phyloP scores from a whole-genome alignment of 2,329 filamentous ascomycete species.

The Phaeosphaeriaceae sp. region DNA sequence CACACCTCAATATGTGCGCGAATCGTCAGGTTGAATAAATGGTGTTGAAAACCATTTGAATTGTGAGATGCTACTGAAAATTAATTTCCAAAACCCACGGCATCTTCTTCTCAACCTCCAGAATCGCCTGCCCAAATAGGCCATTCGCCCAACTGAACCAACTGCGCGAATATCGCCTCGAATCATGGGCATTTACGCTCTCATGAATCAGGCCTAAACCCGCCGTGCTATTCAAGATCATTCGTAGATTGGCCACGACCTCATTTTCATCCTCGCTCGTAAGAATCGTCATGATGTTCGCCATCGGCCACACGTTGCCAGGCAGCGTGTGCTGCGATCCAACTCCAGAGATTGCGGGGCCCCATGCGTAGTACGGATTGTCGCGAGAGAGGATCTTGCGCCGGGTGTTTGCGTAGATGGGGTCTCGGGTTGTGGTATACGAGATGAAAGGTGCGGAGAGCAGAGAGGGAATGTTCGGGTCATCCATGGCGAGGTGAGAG shows the following conservation, averaged over 20 bases:
- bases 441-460: constrained; percentile 69
- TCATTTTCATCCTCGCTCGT: constrained; percentile 57
- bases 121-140: constrained; percentile 56
- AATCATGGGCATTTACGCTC: constrained; percentile 53
- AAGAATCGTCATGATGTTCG: constrained; percentile 56
- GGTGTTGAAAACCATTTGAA: too few species aligned
- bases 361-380: constrained; percentile 58
- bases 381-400: constrained; percentile 49
- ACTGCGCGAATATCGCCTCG: constrained; percentile 48
- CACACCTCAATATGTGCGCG: too few species aligned
- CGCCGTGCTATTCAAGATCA: constrained; percentile 56
- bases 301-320: constrained; percentile 59
- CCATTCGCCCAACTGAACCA: constrained; percentile 61
- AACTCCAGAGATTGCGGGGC: constrained; percentile 54
- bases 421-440: constrained; percentile 53
- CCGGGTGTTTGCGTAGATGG: constrained; percentile 55
- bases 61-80: not conserved
- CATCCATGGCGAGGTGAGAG: constrained; percentile 69
- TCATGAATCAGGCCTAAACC: constrained; percentile 59
- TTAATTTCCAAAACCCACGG: constrained; percentile 49
- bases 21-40: too few species aligned
- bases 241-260: constrained; percentile 49
- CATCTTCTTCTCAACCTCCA: constrained; percentile 53
- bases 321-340: constrained; percentile 56
- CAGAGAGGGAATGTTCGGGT: constrained; percentile 73